Evolutionary conservation across 805 yeast species (phyloP).

Genomic region (Saccharomycopsis selenospora): DNA sequence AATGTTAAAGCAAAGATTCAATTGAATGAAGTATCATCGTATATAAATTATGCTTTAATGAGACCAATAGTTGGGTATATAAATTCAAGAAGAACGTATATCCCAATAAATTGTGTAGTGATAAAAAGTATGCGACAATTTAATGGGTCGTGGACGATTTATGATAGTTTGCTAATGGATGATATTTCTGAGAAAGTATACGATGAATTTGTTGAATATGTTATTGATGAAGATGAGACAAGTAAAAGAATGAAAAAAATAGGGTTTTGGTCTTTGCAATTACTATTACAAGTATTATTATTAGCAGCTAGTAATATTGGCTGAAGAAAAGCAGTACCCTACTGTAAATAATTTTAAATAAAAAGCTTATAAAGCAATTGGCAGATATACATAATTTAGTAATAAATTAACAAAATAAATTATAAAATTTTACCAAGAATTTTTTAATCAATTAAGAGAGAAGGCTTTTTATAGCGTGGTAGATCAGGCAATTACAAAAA

Average conservation of each 20-base stretch:
- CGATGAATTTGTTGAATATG: slow-evolving; percentile 83
- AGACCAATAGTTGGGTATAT: slow-evolving; percentile 95
- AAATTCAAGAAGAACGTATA: slow-evolving; percentile 81
- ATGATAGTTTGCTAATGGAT: slow-evolving; percentile 85
- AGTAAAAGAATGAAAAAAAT: slow-evolving; percentile 69
- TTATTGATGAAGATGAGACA: slow-evolving; percentile 77
- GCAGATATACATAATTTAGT: no score
- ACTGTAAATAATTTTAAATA: no score
- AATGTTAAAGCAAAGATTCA: slow-evolving; percentile 89
- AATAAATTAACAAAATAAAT: no score
- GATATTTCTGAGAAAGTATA: slow-evolving; percentile 85
- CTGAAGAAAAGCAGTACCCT: no score
- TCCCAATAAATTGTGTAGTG: slow-evolving; percentile 78
- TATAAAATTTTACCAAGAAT: no score
- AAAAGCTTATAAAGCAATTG: no score
- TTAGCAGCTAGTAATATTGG: slow-evolving; percentile 73
- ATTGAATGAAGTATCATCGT: slow-evolving; percentile 79
- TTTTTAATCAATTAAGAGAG: no score
- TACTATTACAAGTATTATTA: slow-evolving; percentile 70
- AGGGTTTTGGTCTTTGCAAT: slow-evolving; percentile 88
- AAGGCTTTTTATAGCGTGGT: no score
- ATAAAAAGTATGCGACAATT: slow-evolving; percentile 76
- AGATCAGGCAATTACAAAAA: no score
- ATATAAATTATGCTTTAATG: slow-evolving; percentile 83
- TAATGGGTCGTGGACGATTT: slow-evolving; percentile 94